phyloP scores from a whole-genome alignment of 116 monocot genomes.

The Phalaenopsis hybrid region DNA sequence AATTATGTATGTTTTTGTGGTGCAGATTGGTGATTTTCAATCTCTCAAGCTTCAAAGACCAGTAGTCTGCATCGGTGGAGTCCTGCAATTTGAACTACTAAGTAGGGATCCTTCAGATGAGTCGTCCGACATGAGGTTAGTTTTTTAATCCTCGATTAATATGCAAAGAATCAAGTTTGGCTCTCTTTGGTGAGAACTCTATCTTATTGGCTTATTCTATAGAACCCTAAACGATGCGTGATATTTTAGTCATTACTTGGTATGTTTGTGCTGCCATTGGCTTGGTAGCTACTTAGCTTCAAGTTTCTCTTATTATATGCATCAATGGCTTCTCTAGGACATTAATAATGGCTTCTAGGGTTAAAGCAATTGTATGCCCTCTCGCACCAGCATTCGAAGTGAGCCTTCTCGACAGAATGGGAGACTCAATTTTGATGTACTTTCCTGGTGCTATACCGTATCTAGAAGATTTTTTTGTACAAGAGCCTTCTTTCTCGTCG shows the following conservation, averaged over 20 bases:
- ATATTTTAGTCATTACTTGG: no score
- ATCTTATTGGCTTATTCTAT: no score
- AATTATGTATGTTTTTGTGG: background rate
- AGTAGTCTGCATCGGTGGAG: constrained; percentile 58
- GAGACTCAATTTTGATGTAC: constrained; percentile 16
- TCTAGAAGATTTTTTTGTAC: background rate
- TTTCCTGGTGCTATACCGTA: constrained; percentile 8
- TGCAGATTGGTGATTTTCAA: constrained; percentile 50
- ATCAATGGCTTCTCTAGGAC: no score
- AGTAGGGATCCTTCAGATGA: constrained; percentile 32
- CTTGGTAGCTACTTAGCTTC: no score
- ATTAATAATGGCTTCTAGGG: constrained; percentile 8
- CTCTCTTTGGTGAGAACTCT: no score
- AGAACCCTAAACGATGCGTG: no score
- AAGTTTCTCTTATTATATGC: no score
- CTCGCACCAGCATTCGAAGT: constrained; percentile 34
- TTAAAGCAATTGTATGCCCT: constrained; percentile 37
- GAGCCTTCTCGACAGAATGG: constrained; percentile 13
- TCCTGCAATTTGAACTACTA: constrained; percentile 59
- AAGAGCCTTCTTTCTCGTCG: no score
- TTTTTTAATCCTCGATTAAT: no score
- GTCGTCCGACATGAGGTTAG: no score
- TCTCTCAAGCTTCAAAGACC: constrained; percentile 63
- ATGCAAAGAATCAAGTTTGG: no score
- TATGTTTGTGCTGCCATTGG: no score